These are phyloP conservation scores for Helichrysum umbraculigerum DNA, from an alignment of 129 eudicot species.

Conservation along the genomic window DNA sequence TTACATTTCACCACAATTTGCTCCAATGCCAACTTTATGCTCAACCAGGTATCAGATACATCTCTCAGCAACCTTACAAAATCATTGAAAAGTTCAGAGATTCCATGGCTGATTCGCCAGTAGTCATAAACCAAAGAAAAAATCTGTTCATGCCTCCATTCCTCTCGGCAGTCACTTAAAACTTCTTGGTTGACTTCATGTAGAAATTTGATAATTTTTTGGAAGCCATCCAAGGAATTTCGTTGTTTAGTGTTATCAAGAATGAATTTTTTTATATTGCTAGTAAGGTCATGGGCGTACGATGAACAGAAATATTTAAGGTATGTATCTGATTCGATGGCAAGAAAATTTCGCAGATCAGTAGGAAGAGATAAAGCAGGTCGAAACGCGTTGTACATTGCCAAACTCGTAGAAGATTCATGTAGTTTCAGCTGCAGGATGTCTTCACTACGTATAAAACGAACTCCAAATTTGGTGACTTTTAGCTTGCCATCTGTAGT, in stretches of 20 bases:
- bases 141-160: not conserved
- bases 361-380: not conserved
- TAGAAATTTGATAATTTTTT: not conserved
- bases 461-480: conserved; percentile 14
- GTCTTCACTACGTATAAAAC: conserved; percentile 3
- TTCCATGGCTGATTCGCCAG: conserved; percentile 17
- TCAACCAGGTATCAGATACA: conserved; percentile 16
- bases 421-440: not conserved
- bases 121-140: conserved; percentile 12
- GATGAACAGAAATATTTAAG: no score
- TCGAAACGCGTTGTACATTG: not conserved
- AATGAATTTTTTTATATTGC: not conserved
- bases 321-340: not conserved
- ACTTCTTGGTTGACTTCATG: conserved; percentile 18
- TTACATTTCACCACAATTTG: conserved; percentile 20
- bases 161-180: conserved; percentile 4
- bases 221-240: conserved; percentile 1
- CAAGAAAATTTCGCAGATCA: not conserved
- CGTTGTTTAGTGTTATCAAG: not conserved
- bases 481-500: conserved; percentile 14
- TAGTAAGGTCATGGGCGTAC: not conserved
- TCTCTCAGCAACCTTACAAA: conserved; percentile 18
- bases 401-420: not conserved
- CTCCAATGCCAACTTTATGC: conserved; percentile 14
- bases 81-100: conserved; percentile 19